Percentiles rank a stretch among this genome's conserved stretches.
These are phyloP conservation scores for Linnemannia exigua DNA, from an alignment of 192 early-diverging fungal species.

Conservation along the genomic window DNA sequence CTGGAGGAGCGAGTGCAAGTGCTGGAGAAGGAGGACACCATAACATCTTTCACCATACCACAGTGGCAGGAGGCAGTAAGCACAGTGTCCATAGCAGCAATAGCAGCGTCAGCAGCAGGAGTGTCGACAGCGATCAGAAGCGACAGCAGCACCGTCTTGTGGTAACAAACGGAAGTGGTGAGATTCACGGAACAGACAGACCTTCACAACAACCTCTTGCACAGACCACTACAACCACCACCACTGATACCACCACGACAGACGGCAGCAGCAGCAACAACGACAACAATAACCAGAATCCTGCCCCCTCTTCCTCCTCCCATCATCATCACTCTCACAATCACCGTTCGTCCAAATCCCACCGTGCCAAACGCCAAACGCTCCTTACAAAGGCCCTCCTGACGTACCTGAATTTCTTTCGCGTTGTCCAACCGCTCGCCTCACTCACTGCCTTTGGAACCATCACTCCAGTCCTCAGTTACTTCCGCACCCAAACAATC, in stretches of 20 bases:
- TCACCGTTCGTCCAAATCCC: neutral
- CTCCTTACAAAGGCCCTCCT: constrained; percentile 43
- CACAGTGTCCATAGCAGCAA: neutral
- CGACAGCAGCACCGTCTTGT: neutral
- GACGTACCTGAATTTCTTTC: constrained; percentile 42
- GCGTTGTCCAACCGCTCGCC: constrained; percentile 39
- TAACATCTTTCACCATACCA: neutral
- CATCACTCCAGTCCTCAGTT: constrained; percentile 43
- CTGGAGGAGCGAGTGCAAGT: neutral
- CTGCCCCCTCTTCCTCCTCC: too few relatives aligned
- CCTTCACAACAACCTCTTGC: neutral
- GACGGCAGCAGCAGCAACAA: neutral
- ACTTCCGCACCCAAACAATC: constrained; percentile 46
- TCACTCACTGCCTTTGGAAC: constrained; percentile 36
- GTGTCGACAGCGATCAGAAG: too few relatives aligned
- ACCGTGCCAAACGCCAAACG: constrained; percentile 14
- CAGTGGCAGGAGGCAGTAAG: neutral
- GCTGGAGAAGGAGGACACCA: neutral
- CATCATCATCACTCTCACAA: neutral
- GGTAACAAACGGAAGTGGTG: neutral
- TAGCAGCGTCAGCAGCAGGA: neutral
- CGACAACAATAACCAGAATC: neutral
- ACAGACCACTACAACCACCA: neutral
- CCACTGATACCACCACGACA: neutral
- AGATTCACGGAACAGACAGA: neutral